Percentiles rank a stretch among this genome's conserved stretches.
phyloP scores from a whole-genome alignment of 2,329 filamentous ascomycete species.

The Cladosporium colombiae region DNA sequence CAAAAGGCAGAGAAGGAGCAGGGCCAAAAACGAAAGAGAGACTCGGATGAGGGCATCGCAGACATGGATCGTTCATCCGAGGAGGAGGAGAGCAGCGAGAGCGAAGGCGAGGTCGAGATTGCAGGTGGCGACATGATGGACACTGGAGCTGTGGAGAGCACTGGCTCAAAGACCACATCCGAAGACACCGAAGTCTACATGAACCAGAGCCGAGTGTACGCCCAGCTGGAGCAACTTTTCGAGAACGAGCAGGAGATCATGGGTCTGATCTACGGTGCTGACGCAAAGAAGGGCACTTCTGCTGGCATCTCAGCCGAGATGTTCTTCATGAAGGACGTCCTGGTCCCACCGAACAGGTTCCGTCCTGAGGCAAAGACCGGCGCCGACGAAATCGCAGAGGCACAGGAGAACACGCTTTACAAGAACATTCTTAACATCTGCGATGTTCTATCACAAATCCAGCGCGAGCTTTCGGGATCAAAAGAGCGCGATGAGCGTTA shows the following conservation, averaged over 20 bases:
- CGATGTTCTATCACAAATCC: slow-evolving; percentile 71
- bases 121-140: slow-evolving; percentile 56
- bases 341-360: slow-evolving; percentile 91
- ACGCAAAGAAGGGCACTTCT: slow-evolving; percentile 18
- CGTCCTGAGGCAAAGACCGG: slow-evolving; percentile 84
- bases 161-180: slow-evolving; percentile 36
- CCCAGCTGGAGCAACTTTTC: slow-evolving; percentile 76
- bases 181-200: slow-evolving; percentile 69
- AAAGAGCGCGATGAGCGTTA: slow-evolving; percentile 46
- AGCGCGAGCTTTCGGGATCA: slow-evolving; percentile 63
- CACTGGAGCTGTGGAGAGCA: slow-evolving; percentile 47
- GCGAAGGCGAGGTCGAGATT: slow-evolving; percentile 36
- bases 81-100: slow-evolving; percentile 33
- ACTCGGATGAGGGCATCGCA: slow-evolving; percentile 69
- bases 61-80: slow-evolving; percentile 59
- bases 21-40: slow-evolving; percentile 48
- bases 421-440: slow-evolving; percentile 79
- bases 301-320: slow-evolving; percentile 61
- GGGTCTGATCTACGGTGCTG: slow-evolving; percentile 68
- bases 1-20: slow-evolving; percentile 41
- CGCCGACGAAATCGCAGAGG: slow-evolving; percentile 78
- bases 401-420: slow-evolving; percentile 84
- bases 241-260: slow-evolving; percentile 83
- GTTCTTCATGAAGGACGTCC: slow-evolving; percentile 85
- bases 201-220: slow-evolving; percentile 79